Conservation (phyloP, 768 basidiomycete genomes). For the Leccinellum luteum region DNA sequence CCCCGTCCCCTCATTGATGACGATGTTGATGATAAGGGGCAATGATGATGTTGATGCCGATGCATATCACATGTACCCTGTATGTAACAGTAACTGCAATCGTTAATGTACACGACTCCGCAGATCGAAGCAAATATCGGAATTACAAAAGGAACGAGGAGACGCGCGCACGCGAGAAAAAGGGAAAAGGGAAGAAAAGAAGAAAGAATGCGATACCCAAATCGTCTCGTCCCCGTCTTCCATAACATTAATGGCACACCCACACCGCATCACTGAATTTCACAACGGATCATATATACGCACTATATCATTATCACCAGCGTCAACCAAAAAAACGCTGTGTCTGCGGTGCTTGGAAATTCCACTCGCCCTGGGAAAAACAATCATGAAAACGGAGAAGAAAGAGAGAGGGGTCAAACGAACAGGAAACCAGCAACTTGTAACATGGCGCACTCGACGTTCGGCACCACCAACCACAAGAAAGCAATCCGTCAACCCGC, state of each 20-base stretch:
- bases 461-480: background rate
- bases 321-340: no score
- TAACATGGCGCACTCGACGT: background rate
- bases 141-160: background rate
- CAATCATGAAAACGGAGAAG: background rate
- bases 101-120: slow-evolving; percentile 16
- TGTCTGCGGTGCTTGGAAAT: slow-evolving; percentile 1
- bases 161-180: background rate
- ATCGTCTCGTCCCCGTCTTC: slow-evolving; percentile 10
- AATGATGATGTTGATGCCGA: background rate
- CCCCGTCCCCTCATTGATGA: slow-evolving; percentile 15
- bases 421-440: background rate
- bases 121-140: slow-evolving; percentile 24
- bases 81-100: background rate
- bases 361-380: background rate
- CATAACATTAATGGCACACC: slow-evolving; percentile 16
- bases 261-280: slow-evolving; percentile 27
- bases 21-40: background rate
- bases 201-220: background rate
- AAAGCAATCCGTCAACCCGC: background rate
- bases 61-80: background rate
- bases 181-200: background rate
- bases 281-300: slow-evolving; percentile 1
- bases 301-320: no score
- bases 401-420: background rate